These are phyloP conservation scores for Geotrichum restrictum DNA, from an alignment of 1,139 yeast genomes.

Conservation along the genomic window DNA sequence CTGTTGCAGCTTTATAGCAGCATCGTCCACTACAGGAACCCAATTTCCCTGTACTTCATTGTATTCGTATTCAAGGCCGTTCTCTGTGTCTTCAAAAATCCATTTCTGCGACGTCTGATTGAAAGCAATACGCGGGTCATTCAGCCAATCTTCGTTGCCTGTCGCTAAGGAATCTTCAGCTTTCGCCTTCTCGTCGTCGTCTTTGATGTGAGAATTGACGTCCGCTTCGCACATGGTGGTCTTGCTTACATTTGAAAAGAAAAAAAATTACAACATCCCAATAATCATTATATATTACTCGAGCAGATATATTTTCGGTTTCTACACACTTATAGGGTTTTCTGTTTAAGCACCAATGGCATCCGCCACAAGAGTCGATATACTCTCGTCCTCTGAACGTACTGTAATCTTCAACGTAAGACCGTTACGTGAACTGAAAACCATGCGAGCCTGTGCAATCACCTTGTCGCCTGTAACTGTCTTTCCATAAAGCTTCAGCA, in stretches of 20 bases:
- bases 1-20: slow-evolving; percentile 28
- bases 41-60: slow-evolving; percentile 37
- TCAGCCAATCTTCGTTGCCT: slow-evolving; percentile 23
- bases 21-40: slow-evolving; percentile 35
- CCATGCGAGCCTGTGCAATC: slow-evolving; percentile 67
- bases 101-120: slow-evolving; percentile 37
- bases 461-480: slow-evolving; percentile 69
- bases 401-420: slow-evolving; percentile 75
- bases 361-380: slow-evolving; percentile 36
- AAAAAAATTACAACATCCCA: neutral
- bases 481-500: slow-evolving; percentile 78
- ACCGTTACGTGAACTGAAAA: slow-evolving; percentile 63
- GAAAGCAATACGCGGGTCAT: slow-evolving; percentile 36
- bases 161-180: neutral
- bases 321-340: neutral
- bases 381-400: slow-evolving; percentile 53
- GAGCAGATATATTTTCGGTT: neutral
- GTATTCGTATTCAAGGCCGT: slow-evolving; percentile 36
- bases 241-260: neutral
- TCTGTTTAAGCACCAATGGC: slow-evolving; percentile 26
- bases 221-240: neutral
- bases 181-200: neutral
- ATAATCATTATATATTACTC: neutral
- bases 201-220: too few species aligned
- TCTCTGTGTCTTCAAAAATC: slow-evolving; percentile 38